Base-by-base conservation (phyloP, 371 early-diverging fungal species). In the Mucor indicus region DNA sequence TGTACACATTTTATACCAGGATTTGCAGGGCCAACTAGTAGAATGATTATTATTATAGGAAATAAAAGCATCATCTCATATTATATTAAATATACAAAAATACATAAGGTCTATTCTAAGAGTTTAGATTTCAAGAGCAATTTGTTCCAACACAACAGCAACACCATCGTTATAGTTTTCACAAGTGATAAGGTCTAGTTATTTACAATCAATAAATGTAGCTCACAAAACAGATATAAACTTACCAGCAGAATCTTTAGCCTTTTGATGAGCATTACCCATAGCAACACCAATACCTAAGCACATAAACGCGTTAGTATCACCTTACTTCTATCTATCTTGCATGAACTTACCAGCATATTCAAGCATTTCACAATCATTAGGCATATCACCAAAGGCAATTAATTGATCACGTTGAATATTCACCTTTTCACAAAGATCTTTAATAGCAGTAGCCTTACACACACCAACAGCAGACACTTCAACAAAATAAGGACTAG, bases 361-460 rank as follows among this genome's bases (percentile, higher is more conserved):
- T 31, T 67, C 56, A 11, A 79, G 51, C 79, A 79, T 79, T 49
- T 75, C 74, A 15, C 62, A 57, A 45, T 79, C 79, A 38, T 79
- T 79, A n/a, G 76, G 61, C 63, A 76, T 64, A 44, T 79, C 80
- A 21, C 80, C 80, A 57, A 79, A 79, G 0, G 80, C 80, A 20
- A 75, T 73, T 0, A 77, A 62, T 16, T 69, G 55, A 4, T 54
- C 43, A 1, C 50, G 46, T 1, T 54, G 31, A 17, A 75, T 38
- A 20, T 44, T 45, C 11, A 65, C 25, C 16, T 60, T 50, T 2
- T 60, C 57, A 42, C 72, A 70, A 15, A 73, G 54, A 32, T 65
- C 63, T 13, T 47, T 33, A 2, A 79, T 50, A 10, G 76, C 70
- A 3, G 72, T 55, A 10, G 76, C 80, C 40, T 79, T 79, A 36